These are phyloP conservation scores for Benincasa hispida DNA, from an alignment of 306 rosid genomes.

Conservation along the genomic window DNA sequence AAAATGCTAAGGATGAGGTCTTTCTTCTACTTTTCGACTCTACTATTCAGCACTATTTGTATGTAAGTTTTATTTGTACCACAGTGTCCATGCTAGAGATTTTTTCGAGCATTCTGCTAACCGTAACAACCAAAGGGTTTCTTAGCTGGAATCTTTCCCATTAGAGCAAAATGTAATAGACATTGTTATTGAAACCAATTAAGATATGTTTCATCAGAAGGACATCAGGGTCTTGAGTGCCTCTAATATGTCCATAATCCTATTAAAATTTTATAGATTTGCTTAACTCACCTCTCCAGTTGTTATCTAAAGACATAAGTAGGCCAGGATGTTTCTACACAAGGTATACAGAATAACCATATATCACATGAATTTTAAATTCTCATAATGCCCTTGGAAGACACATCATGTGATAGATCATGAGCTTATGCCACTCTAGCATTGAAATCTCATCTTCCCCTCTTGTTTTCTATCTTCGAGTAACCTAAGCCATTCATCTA, in stretches of 20 bases:
- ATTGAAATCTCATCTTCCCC: not conserved
- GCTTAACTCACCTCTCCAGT: not conserved
- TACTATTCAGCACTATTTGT: not conserved
- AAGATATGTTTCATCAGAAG: not conserved
- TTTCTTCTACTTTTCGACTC: not conserved
- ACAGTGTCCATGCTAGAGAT: not conserved
- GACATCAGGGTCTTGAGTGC: not conserved
- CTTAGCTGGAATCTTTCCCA: not conserved
- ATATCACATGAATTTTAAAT: not conserved
- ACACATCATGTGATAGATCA: slow-evolving; percentile 1
- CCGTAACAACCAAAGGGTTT: not conserved
- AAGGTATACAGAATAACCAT: not conserved
- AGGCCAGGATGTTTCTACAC: not conserved
- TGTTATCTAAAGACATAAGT: not conserved
- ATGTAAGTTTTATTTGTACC: not conserved
- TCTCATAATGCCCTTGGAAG: not conserved
- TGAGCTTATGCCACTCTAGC: not conserved
- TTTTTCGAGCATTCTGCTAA: not conserved
- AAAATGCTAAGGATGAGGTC: not conserved
- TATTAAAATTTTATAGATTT: not conserved
- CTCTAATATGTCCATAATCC: not conserved
- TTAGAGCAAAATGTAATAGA: not conserved
- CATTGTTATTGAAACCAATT: not conserved
- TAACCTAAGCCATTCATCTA: not conserved
- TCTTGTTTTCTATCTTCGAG: not conserved